These are phyloP conservation scores for Kazachstania viticola DNA, from an alignment of 805 yeast genomes.

Conservation along the genomic window DNA sequence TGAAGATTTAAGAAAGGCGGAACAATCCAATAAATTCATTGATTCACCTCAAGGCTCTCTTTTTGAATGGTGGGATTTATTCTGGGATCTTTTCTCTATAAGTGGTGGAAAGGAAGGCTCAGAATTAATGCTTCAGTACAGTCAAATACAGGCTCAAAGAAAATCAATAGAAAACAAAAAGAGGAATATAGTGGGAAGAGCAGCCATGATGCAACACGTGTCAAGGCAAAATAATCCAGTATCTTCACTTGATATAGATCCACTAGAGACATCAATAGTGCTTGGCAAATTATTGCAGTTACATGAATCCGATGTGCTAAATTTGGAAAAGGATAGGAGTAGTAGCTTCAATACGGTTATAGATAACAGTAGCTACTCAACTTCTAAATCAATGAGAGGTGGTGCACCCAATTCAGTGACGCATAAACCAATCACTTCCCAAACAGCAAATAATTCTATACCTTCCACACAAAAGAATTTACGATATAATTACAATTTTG, in stretches of 20 bases:
- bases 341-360: no score
- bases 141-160: slow-evolving; percentile 44
- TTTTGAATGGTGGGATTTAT: slow-evolving; percentile 92
- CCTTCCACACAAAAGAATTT: no score
- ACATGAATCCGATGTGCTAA: no score
- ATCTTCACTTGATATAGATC: slow-evolving; percentile 24
- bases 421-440: no score
- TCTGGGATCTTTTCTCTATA: slow-evolving; percentile 88
- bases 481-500: no score
- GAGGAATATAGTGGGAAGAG: slow-evolving; percentile 32
- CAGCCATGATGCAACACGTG: slow-evolving; percentile 35
- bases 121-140: slow-evolving; percentile 55
- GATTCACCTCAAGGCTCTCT: slow-evolving; percentile 83
- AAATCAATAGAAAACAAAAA: slow-evolving; percentile 48
- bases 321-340: no score
- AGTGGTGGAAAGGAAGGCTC: slow-evolving; percentile 55
- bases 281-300: no score
- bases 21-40: no score
- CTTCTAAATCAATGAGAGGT: no score
- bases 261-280: slow-evolving; percentile 2
- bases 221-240: slow-evolving; percentile 29
- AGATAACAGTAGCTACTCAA: no score
- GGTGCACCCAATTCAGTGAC: no score
- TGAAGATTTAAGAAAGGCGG: slow-evolving; percentile 10
- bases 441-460: no score